Evolutionary conservation across 2,329 filamentous ascomycete species (phyloP), one percentile per base, ranked within the genome.

Genomic region (Fusarium camptoceras): DNA sequence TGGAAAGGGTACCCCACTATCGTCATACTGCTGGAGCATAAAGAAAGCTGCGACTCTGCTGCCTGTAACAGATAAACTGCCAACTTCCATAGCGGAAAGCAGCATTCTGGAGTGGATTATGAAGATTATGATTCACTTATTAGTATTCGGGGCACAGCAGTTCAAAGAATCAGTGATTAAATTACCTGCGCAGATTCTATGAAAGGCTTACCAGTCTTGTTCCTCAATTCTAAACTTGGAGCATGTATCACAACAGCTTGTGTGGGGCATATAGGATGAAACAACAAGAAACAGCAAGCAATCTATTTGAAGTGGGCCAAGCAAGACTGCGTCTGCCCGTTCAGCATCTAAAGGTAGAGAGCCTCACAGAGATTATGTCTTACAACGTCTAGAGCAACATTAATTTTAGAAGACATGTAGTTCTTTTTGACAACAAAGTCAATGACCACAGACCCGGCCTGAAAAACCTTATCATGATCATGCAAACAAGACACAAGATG

Each of bases 241-340:
- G 49, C 49, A 25, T 42, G 34, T 55, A 48, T 24, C 57, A 57
- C 57, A 34, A 46, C 34, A 66, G 63, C 47, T 66, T 60, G 46
- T 66, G 63, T 54, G 61, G 63, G 55, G 61, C 47, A 20, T 9
- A 7, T 8, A 25, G 7, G 25, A 31, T 62, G 25, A 46, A 55
- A 30, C n/a, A 24, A 24, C 16, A 43, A 22, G 31, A 24, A n/a
- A 44, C 18, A 20, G 4, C 6, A 37, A 59, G 30, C 12, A 22
- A 30, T 30, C 30, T 39, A 56, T 37, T 27, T 39, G 43, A n/a
- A 15, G 24, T 25, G 34, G 31, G 14, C 18, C 31, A 37, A 48
- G 9, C 31, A 27, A 48, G 9, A 48, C 14, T 22, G 20, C 8
- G 18, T 37, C 10, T 28, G 18, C 16, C 28, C 47, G 6, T 16